Conservation (phyloP, 1,284 basidiomycete genomes). For the Amylostereum chailletii region DNA sequence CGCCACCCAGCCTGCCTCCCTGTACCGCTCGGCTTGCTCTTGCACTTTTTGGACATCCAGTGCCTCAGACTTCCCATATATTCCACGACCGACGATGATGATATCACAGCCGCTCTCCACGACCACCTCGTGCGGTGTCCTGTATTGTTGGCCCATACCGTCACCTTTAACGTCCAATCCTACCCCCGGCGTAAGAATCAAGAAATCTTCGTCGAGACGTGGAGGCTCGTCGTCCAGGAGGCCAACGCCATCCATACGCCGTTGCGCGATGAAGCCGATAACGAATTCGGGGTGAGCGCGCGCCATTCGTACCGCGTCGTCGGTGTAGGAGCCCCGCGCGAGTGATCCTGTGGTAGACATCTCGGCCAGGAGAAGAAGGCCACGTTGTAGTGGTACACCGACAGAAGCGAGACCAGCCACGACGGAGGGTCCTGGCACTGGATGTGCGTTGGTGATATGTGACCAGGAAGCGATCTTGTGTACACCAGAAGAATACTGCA, state of each 20-base stretch:
- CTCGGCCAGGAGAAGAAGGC: slow-evolving; percentile 88
- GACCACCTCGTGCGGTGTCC: slow-evolving; percentile 85
- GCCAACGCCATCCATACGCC: slow-evolving; percentile 67
- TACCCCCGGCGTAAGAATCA: slow-evolving; percentile 92
- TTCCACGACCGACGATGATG: slow-evolving; percentile 95
- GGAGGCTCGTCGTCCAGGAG: slow-evolving; percentile 20
- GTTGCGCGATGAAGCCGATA: slow-evolving; percentile 92
- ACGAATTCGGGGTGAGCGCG: slow-evolving; percentile 78
- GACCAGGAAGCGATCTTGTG: slow-evolving; percentile 96
- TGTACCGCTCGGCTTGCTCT: slow-evolving; percentile 78
- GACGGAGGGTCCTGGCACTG: slow-evolving; percentile 90
- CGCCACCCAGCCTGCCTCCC: slow-evolving; percentile 85
- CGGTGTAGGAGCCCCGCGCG: slow-evolving; percentile 80
- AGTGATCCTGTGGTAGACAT: slow-evolving; percentile 93
- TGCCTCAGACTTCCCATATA: slow-evolving; percentile 73
- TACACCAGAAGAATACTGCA: slow-evolving; percentile 92
- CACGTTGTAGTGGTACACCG: slow-evolving; percentile 79
- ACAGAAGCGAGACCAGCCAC: slow-evolving; percentile 83
- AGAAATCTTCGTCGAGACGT: slow-evolving; percentile 62
- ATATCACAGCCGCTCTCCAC: slow-evolving; percentile 87
- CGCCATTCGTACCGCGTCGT: slow-evolving; percentile 83
- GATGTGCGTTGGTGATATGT: slow-evolving; percentile 96
- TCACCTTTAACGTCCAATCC: slow-evolving; percentile 82
- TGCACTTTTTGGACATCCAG: slow-evolving; percentile 51
- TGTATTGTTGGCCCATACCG: slow-evolving; percentile 92